These are phyloP conservation scores for Fusarium pseudonygamai DNA, from an alignment of 2,329 filamentous ascomycete genomes.

Conservation along the genomic window DNA sequence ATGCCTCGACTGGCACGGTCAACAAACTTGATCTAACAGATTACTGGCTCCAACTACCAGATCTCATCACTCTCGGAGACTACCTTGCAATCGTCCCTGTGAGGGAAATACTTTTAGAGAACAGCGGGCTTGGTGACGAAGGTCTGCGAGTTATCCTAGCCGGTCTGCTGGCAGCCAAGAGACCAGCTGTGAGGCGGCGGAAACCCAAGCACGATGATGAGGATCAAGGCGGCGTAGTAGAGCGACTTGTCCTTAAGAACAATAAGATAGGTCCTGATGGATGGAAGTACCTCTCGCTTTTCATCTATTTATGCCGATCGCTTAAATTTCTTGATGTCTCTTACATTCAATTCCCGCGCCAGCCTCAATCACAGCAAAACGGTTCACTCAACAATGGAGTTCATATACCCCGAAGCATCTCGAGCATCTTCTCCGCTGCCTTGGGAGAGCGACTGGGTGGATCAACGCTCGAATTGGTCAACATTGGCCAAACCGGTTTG, in stretches of 20 bases:
- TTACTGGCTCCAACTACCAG: constrained; percentile 83
- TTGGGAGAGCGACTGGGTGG: constrained; percentile 81
- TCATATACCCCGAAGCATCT: constrained; percentile 48
- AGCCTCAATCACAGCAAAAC: constrained; percentile 44
- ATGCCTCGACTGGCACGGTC: constrained; percentile 77
- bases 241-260: constrained; percentile 88
- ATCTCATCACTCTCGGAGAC: constrained; percentile 88
- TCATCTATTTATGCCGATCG: constrained; percentile 88
- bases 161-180: constrained; percentile 82
- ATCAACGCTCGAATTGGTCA: constrained; percentile 80
- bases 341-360: constrained; percentile 77
- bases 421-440: constrained; percentile 77
- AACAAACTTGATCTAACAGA: constrained; percentile 84
- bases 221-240: constrained; percentile 76
- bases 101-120: constrained; percentile 84
- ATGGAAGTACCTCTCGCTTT: constrained; percentile 91
- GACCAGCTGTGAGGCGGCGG: constrained; percentile 65
- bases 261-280: constrained; percentile 89
- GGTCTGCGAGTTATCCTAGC: constrained; percentile 87
- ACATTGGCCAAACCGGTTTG: constrained; percentile 82
- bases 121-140: constrained; percentile 87
- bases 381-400: constrained; percentile 47
- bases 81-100: constrained; percentile 95
- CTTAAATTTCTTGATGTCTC: constrained; percentile 89
- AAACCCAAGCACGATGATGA: constrained; percentile 55